Evolutionary conservation across 176 grass and related monocot species (phyloP).

Genomic region (Areca catechu): DNA sequence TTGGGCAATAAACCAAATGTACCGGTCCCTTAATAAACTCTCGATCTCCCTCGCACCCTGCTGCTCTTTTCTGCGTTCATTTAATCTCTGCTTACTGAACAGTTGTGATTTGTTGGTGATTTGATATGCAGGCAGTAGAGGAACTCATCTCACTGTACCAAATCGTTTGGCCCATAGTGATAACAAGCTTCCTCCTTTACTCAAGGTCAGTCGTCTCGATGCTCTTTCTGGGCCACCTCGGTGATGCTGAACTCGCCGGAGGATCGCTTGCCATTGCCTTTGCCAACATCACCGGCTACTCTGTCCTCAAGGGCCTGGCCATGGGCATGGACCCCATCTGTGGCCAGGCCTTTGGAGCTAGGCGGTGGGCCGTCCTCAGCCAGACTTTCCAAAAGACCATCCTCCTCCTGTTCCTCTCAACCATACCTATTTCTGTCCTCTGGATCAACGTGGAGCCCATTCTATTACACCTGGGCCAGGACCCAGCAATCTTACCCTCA

Average conservation of each 20-base stretch:
- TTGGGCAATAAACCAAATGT: too few species aligned
- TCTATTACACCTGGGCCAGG: neutral
- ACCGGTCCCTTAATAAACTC: too few species aligned
- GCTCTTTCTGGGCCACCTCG: conserved; percentile 13
- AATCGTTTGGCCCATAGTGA: conserved; percentile 33
- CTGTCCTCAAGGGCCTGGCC: conserved; percentile 79
- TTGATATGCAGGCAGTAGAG: conserved; percentile 20
- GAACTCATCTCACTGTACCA: conserved; percentile 19
- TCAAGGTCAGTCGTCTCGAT: conserved; percentile 9
- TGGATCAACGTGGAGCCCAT: conserved; percentile 13
- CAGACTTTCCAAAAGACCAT: conserved; percentile 15
- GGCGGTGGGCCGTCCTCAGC: conserved; percentile 11
- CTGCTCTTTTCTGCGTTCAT: too few species aligned
- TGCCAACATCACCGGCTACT: conserved; percentile 92
- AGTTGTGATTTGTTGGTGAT: too few species aligned
- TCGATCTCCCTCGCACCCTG: too few species aligned
- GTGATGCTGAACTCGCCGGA: conserved; percentile 35
- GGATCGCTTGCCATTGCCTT: conserved; percentile 80
- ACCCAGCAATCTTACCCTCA: neutral
- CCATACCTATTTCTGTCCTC: conserved; percentile 5
- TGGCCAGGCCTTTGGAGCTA: conserved; percentile 56
- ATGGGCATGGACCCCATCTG: conserved; percentile 91
- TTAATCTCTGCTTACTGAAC: too few species aligned
- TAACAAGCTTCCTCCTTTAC: conserved; percentile 26
- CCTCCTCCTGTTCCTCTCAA: conserved; percentile 2